Evolutionary conservation across 345 rosid genomes (phyloP).

Genomic region (Murraya koenigii): DNA sequence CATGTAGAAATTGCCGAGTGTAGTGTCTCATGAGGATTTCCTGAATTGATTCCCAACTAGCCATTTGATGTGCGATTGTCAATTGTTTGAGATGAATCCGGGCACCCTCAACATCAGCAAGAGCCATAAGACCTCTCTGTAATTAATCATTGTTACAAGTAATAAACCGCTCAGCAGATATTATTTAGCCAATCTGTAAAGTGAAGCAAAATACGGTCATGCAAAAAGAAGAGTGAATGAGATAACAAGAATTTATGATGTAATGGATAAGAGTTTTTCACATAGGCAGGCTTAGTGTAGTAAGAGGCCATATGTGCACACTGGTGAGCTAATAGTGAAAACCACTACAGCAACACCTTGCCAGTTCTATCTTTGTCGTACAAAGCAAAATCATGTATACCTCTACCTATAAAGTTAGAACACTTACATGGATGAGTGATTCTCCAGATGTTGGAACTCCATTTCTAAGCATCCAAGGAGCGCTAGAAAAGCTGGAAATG

Average conservation of each 20-base stretch:
- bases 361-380: not conserved
- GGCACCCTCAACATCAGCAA: slow-evolving; percentile 96
- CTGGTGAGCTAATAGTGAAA: not conserved
- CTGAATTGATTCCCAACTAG: slow-evolving; percentile 91
- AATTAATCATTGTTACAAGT: slow-evolving; percentile 14
- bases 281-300: not conserved
- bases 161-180: not conserved
- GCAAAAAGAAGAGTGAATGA: not conserved
- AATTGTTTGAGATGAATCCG: slow-evolving; percentile 78
- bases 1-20: slow-evolving; percentile 84
- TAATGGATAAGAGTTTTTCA: not conserved
- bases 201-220: not conserved
- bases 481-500: slow-evolving; percentile 79
- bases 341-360: not conserved
- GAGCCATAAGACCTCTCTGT: slow-evolving; percentile 95
- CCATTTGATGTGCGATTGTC: slow-evolving; percentile 79
- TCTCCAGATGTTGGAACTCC: slow-evolving; percentile 74
- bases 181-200: not conserved
- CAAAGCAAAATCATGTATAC: not conserved
- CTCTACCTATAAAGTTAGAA: not conserved
- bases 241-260: not conserved
- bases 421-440: slow-evolving; percentile 83
- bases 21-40: slow-evolving; percentile 85
- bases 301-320: not conserved
- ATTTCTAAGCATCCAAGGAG: slow-evolving; percentile 88